Evolutionary conservation across 202 grass and related monocot species (phyloP), one percentile per base, ranked within the genome.

Genomic region (Musa balbisiana): DNA sequence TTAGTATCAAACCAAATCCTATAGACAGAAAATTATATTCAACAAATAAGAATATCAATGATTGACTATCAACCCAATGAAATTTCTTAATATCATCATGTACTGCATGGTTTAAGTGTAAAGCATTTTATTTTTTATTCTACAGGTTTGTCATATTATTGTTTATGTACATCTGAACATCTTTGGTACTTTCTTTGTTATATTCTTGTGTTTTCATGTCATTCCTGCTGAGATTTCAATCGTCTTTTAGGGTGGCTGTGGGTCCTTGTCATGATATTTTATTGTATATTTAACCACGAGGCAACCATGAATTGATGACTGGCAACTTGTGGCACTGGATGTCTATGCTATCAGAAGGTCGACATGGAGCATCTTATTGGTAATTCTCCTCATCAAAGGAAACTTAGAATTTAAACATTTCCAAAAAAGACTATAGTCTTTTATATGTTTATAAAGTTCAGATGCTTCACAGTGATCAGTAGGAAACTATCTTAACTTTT

Each of bases 331-430:
- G 33, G 49, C 67, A n/a, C 19, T n/a, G 19, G 17, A 49, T 51
- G 6, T 52, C 43, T 70, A 70, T 51, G 43, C 20, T 51, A 13
- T 51, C 17, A 20, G 10, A 70, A 26, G 49, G 2, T 70, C 51
- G 33, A 51, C 9, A 70, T 70, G 67, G 67, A 70, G 16, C 25
- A 3, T 70, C 17, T 70, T 51, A 70, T 70, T n/a, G 67, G 67
- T 70, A 70, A 70, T 51, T 21, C 17, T 67, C 20, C 15, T 5
- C 17, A 10, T 51, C 4, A 70, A n/a, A 70, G 17, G 19, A 70
- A 51, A 11, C 63, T 66, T 66, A 29, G 23, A 66, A 66, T 25
- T 2, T 70, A 70, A 11, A 8, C 16, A 11, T 51, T 51, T 70
- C 12, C 10, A 10, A 11, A 51, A 10, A 29, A 51, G 10, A 11